These are phyloP conservation scores for Hypoxylon lienhwacheense DNA, from an alignment of 495 filamentous ascomycete genomes.

Conservation along the genomic window DNA sequence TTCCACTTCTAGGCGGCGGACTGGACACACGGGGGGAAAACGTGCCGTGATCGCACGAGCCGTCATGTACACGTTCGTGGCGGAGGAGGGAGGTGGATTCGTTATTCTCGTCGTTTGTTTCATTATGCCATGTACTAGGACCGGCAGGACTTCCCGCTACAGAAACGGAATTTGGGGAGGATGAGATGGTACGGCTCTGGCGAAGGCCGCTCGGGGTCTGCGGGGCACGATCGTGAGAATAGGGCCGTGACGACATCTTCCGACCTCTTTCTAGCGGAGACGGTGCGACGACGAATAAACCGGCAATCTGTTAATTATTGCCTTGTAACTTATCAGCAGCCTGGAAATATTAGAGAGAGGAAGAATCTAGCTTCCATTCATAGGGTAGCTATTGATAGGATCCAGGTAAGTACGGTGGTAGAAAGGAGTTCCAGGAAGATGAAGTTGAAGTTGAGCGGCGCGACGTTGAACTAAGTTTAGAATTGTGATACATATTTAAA, in stretches of 20 bases:
- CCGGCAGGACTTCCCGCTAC: constrained; percentile 18
- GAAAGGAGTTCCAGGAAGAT: too few relatives aligned
- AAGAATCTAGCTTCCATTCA: neutral
- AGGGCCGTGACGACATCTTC: constrained; percentile 23
- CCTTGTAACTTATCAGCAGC: neutral
- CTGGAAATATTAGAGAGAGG: neutral
- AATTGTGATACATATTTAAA: too few relatives aligned
- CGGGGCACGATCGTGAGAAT: constrained; percentile 41
- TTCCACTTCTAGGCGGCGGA: constrained; percentile 49
- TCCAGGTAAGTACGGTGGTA: too few relatives aligned
- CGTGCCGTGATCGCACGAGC: constrained; percentile 73
- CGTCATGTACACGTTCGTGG: constrained; percentile 46
- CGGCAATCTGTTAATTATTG: neutral
- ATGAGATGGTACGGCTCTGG: constrained; percentile 47
- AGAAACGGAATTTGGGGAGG: constrained; percentile 33
- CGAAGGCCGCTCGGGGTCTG: constrained; percentile 49
- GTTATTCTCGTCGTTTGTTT: constrained; percentile 35
- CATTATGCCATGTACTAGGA: constrained; percentile 22
- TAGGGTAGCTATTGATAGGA: neutral
- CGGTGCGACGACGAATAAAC: neutral
- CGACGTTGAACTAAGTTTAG: too few relatives aligned
- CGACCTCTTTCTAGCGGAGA: neutral
- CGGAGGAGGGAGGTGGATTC: constrained; percentile 52
- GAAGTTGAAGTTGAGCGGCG: too few relatives aligned
- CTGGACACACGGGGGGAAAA: constrained; percentile 68